A percentile compares a stretch with the other conserved stretches of the same genome.
These are phyloP conservation scores for Nymphaea thermarum DNA, from an alignment of 164 flowering plant genomes.

Conservation along the genomic window DNA sequence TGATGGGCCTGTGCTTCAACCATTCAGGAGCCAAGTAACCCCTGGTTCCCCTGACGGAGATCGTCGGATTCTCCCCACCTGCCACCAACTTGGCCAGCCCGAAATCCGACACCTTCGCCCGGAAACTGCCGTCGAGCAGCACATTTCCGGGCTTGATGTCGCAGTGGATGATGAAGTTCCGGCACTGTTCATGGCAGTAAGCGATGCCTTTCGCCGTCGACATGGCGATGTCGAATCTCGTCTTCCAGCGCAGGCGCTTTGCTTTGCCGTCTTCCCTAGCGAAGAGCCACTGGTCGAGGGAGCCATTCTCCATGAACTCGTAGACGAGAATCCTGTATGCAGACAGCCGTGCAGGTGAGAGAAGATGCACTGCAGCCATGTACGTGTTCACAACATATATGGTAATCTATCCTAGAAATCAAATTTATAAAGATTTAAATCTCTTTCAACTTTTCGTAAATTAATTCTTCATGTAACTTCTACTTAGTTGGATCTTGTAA, in stretches of 20 bases:
- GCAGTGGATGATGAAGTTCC: conserved; percentile 80
- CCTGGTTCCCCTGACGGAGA: conserved; percentile 92
- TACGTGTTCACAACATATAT: background rate
- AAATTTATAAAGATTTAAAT: background rate
- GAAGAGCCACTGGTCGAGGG: conserved; percentile 90
- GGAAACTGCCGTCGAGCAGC: conserved; percentile 70
- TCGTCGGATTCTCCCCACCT: conserved; percentile 72
- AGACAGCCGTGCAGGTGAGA: background rate
- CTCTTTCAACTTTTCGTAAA: background rate
- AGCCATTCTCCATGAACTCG: conserved; percentile 86
- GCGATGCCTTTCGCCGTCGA: conserved; percentile 91
- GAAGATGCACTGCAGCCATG: background rate
- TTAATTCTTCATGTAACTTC: background rate
- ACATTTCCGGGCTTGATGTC: conserved; percentile 96
- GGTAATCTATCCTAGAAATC: background rate
- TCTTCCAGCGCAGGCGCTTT: conserved; percentile 59
- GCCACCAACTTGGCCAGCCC: conserved; percentile 95
- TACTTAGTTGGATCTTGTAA: background rate
- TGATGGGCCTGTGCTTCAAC: conserved; percentile 85
- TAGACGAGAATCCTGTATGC: conserved; percentile 71
- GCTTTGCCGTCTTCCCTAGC: conserved; percentile 29
- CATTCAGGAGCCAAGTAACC: conserved; percentile 96
- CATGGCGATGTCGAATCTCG: conserved; percentile 62
- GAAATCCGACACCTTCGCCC: conserved; percentile 89
- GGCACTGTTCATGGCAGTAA: conserved; percentile 89